Evolutionary conservation across 2,329 filamentous ascomycete species (phyloP).

Genomic region (Pestalotiopsis sp.): DNA sequence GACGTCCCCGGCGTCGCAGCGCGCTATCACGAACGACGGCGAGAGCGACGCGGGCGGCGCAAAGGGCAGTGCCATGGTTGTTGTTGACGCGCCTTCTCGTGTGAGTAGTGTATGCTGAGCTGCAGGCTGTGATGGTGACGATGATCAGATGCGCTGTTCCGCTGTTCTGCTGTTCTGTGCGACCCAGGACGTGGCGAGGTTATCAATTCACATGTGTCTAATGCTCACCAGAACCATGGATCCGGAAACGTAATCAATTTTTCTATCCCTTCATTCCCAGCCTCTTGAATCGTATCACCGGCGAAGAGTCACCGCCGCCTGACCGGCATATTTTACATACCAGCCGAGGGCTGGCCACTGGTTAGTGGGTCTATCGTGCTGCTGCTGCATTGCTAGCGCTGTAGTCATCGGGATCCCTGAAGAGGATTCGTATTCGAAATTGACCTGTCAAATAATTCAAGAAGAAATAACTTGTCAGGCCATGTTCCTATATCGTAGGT

Average conservation of each 20-base stretch:
- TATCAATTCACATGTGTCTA: not conserved
- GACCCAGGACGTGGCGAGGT: not conserved
- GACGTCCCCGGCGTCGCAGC: conserved; percentile 29
- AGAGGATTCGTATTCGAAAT: not conserved
- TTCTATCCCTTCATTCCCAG: not conserved
- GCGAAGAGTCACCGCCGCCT: not conserved
- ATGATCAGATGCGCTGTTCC: no score
- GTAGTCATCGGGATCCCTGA: not conserved
- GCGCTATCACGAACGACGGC: conserved; percentile 27
- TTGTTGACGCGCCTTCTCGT: not conserved
- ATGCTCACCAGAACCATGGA: not conserved
- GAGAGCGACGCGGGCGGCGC: conserved; percentile 23
- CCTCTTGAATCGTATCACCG: not conserved
- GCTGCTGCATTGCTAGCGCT: not conserved
- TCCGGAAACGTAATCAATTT: conserved; percentile 6
- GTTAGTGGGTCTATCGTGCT: not conserved
- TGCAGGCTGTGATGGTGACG: not conserved
- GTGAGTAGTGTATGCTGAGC: not conserved
- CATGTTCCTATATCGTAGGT: no score
- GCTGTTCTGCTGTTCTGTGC: not conserved
- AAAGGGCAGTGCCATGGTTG: conserved; percentile 29
- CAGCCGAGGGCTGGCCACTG: not conserved
- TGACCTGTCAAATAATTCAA: no score
- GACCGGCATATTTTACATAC: not conserved
- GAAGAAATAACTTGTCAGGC: no score